phyloP scores from a whole-genome alignment of 2,329 filamentous ascomycete species.

The Stromatinia cepivora region DNA sequence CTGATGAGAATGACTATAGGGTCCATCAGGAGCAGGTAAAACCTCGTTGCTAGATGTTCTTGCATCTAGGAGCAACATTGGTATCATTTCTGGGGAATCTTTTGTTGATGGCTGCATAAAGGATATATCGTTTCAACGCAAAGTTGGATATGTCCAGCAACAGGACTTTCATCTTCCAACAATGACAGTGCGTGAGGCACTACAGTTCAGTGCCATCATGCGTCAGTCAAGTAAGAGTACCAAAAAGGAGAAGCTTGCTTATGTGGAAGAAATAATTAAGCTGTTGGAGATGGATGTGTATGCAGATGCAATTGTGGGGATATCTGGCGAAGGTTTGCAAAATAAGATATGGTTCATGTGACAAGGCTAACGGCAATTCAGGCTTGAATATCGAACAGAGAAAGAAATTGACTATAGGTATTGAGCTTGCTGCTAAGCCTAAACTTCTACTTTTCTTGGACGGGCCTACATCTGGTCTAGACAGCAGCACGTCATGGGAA shows the following conservation, averaged over 20 bases:
- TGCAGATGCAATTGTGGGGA: conserved; percentile 86
- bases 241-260: conserved; percentile 75
- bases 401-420: conserved; percentile 71
- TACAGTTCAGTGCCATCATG: conserved; percentile 81
- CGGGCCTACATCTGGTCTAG: conserved; percentile 85
- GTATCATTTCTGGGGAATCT: conserved; percentile 85
- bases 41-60: conserved; percentile 82
- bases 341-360: conserved; percentile 69
- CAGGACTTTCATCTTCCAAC: conserved; percentile 86
- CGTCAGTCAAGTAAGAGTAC: conserved; percentile 76
- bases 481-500: conserved; percentile 90
- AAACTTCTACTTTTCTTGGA: conserved; percentile 70
- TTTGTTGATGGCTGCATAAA: conserved; percentile 59
- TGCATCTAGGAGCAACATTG: conserved; percentile 78
- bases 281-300: conserved; percentile 88
- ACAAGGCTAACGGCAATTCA: conserved; percentile 75
- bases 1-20: conserved; percentile 21
- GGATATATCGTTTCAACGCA: conserved; percentile 76
- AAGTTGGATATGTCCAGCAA: conserved; percentile 71
- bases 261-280: conserved; percentile 88
- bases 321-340: conserved; percentile 48
- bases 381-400: conserved; percentile 62
- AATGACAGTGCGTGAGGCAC: conserved; percentile 82
- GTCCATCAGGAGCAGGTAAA: conserved; percentile 67
- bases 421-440: conserved; percentile 70